Evolutionary conservation across 768 basidiomycete species (phyloP).

Genomic region (Pleurotus ostreatus): DNA sequence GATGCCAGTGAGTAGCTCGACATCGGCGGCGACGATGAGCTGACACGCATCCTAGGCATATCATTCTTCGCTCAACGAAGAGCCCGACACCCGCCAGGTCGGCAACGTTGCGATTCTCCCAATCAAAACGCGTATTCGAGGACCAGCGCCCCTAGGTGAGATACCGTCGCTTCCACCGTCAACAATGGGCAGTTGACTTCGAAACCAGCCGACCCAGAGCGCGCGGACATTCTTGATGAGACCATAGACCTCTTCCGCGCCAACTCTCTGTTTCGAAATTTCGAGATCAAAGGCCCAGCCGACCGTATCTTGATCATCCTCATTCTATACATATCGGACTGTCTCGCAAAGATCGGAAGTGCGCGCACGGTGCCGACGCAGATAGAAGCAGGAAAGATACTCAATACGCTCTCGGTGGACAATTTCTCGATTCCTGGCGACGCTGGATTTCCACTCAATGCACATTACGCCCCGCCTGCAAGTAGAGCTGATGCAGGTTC

Average conservation of each 20-base stretch:
- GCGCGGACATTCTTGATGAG: constrained; percentile 92
- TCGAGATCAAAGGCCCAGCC: constrained; percentile 98
- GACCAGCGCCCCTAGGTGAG: constrained; percentile 82
- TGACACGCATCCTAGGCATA: constrained; percentile 66
- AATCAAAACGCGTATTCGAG: constrained; percentile 87
- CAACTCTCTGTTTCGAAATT: constrained; percentile 98
- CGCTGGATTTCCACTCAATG: constrained; percentile 89
- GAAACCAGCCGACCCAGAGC: constrained; percentile 65
- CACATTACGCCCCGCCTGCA: constrained; percentile 81
- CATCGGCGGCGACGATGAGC: constrained; percentile 14
- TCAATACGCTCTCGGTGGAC: constrained; percentile 93
- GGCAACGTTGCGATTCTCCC: constrained; percentile 91
- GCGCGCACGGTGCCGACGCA: constrained; percentile 65
- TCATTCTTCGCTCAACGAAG: constrained; percentile 90
- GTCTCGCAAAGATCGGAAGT: constrained; percentile 83
- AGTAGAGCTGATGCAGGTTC: constrained; percentile 79
- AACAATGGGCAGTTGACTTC: constrained; percentile 11
- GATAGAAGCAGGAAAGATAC: constrained; percentile 80
- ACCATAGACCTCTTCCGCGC: constrained; percentile 95
- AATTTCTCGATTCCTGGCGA: constrained; percentile 94
- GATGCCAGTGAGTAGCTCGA: constrained; percentile 17
- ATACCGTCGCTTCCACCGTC: constrained; percentile 11
- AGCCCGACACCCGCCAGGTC: constrained; percentile 73
- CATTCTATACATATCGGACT: constrained; percentile 97
- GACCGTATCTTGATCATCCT: constrained; percentile 95